phyloP scores from a whole-genome alignment of 805 yeast genomes.

The Nakazawaea ernobii region DNA sequence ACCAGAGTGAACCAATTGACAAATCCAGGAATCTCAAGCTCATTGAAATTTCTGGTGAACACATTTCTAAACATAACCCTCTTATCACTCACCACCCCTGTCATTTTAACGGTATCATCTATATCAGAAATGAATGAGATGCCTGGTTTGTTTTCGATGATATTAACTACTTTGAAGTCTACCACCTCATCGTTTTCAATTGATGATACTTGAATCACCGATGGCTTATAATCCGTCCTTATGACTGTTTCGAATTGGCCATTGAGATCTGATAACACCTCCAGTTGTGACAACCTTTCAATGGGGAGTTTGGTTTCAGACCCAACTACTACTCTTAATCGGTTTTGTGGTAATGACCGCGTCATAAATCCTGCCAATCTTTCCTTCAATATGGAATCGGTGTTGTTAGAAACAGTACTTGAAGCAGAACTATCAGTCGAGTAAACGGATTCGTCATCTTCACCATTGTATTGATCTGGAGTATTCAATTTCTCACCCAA shows the following conservation, averaged over 20 bases:
- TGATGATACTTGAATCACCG: constrained; percentile 46
- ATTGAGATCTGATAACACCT: constrained; percentile 49
- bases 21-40: constrained; percentile 73
- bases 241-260: constrained; percentile 62
- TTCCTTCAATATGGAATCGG: constrained; percentile 49
- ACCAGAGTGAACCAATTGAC: constrained; percentile 65
- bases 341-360: constrained; percentile 54
- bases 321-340: constrained; percentile 49
- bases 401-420: constrained; percentile 3
- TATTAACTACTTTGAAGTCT: constrained; percentile 37
- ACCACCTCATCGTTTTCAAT: constrained; percentile 40
- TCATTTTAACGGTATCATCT: constrained; percentile 87
- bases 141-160: constrained; percentile 27
- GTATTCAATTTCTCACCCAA: constrained; percentile 25
- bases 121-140: constrained; percentile 81
- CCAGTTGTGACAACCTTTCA: constrained; percentile 22
- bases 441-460: constrained; percentile 10
- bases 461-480: constrained; percentile 18
- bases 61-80: constrained; percentile 76
- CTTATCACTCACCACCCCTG: constrained; percentile 89
- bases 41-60: constrained; percentile 56
- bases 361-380: constrained; percentile 70
- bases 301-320: constrained; percentile 32
- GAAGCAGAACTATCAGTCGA: constrained; percentile 16
- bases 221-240: constrained; percentile 55